Conservation (phyloP, 495 filamentous ascomycete species). For the Penicillium cinerascens region DNA sequence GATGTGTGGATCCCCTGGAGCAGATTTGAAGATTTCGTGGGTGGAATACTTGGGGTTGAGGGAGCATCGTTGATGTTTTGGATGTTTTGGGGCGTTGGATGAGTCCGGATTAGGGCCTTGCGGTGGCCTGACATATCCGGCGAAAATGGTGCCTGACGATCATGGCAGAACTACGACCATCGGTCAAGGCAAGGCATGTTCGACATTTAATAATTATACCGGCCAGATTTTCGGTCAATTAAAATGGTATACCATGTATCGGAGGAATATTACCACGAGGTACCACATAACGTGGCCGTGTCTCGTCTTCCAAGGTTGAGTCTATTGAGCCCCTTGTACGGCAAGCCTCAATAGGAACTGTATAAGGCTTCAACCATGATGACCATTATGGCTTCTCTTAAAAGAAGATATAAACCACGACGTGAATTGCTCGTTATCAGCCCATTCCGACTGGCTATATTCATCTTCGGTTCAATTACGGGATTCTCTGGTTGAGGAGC, state of each 20-base stretch:
- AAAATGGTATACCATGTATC: neutral
- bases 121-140: neutral
- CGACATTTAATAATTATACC: neutral
- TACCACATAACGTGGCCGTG: neutral
- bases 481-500: neutral
- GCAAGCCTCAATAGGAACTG: constrained; percentile 11
- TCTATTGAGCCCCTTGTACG: constrained; percentile 22
- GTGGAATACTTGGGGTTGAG: neutral
- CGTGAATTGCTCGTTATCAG: neutral
- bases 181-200: too few relatives aligned
- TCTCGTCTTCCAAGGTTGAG: neutral
- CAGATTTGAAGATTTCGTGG: neutral
- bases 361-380: neutral
- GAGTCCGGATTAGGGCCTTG: constrained; percentile 2
- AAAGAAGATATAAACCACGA: neutral
- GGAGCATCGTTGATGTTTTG: neutral
- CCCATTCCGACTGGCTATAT: neutral
- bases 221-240: neutral
- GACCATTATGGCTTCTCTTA: neutral
- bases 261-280: neutral
- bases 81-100: neutral
- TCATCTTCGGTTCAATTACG: neutral
- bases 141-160: neutral
- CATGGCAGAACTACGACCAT: neutral
- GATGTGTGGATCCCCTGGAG: neutral